phyloP scores from a whole-genome alignment of 2,329 filamentous ascomycete genomes.

The Aspergillus hiratsukae region DNA sequence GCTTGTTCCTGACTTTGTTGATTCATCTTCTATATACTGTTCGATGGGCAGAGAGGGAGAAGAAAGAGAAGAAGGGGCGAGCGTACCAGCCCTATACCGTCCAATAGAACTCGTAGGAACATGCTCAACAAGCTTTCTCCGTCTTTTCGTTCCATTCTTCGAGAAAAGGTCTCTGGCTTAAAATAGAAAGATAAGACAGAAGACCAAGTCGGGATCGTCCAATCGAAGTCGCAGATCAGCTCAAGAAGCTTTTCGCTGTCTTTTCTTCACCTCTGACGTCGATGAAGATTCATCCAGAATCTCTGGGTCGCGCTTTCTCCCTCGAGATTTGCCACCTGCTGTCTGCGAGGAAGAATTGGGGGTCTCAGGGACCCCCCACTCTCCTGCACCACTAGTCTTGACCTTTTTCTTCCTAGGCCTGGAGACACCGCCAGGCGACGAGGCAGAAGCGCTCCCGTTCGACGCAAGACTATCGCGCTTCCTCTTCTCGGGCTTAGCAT shows the following conservation, averaged over 20 bases:
- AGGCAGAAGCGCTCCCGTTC: constrained; percentile 17
- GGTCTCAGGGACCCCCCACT: background rate
- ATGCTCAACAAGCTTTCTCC: background rate
- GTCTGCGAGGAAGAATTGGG: background rate
- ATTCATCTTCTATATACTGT: background rate
- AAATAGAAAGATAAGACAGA: background rate
- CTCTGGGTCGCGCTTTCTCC: background rate
- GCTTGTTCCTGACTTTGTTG: too few species aligned
- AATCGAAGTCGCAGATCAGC: background rate
- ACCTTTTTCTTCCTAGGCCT: constrained; percentile 21
- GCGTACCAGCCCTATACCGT: background rate
- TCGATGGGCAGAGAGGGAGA: background rate
- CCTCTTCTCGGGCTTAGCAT: constrained; percentile 35
- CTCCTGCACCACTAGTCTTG: constrained; percentile 5
- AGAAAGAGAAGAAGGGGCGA: background rate
- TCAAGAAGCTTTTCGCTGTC: background rate
- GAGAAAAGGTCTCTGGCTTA: background rate
- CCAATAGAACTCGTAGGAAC: background rate
- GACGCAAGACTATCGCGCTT: constrained; percentile 36
- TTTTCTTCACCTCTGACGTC: background rate
- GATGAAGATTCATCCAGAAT: background rate
- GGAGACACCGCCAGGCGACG: constrained; percentile 6
- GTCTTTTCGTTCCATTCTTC: background rate
- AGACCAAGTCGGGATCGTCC: background rate
- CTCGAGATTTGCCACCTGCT: background rate